Base-by-base conservation (phyloP, 257 asterid genomes). In the Solanum lignicaule region DNA sequence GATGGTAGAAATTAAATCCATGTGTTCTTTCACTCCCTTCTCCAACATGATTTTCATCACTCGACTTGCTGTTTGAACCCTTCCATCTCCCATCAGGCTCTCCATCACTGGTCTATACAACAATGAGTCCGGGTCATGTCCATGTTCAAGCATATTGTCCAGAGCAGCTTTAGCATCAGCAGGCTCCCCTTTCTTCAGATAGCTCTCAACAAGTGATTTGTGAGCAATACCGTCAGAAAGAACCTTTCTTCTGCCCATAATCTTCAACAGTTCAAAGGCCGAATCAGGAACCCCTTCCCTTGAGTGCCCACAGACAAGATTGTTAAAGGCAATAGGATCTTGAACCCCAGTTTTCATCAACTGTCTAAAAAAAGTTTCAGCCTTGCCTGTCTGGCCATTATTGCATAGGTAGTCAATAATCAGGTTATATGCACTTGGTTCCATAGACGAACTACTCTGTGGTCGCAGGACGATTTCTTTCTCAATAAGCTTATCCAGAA, bases 41-140 rank as follows among this genome's bases (percentile, higher is more conserved):
- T 96, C 99, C 91, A 96, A 76, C 99, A 97, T 97, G 86, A 92
- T 91, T 90, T 93, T 94, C 99, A 97, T 97, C 87, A 95, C 99
- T 43, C 98, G 92, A 85, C 99, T 97, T 10, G 99, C 98, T 9
- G 99, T 95, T 90, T 95, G 99, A 76, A 95, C 95, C 76, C 98
- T 93, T 36, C 96, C 99, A 90, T 97, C 99, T 60, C 92, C 94
- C 84, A 94, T 95, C 94, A 97, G 92, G 91, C 95, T 90, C 87
- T 93, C 98, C 96, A 96, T 95, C 88, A 97, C 96, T 6, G 98
- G 91, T 85, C 96, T 90, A 89, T 87, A 95, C 15, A 95, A 87
- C 5, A 95, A 93, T 1, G 98, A 96, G 84, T 94, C 98, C 2
- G 99, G 99, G 18, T 90, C 87, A 88, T 96, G 98, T 14, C 95